Evolutionary conservation across 208 protist species (phyloP).

Genomic region (Vickermania ingenoplastis): DNA sequence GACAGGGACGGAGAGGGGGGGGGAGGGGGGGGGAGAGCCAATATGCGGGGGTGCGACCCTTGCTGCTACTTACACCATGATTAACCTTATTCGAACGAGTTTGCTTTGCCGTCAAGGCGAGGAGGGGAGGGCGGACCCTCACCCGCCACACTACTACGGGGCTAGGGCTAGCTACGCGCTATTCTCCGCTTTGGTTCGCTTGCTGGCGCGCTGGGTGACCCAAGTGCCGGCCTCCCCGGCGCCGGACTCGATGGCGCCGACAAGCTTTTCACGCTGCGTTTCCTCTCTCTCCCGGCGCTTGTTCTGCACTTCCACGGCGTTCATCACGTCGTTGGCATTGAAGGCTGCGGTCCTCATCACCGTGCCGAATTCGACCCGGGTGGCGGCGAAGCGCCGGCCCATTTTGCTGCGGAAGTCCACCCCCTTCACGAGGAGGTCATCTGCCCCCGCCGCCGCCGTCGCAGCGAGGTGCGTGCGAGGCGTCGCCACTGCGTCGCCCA

Average conservation of each 20-base stretch:
- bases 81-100: too few species aligned
- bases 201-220: conserved; percentile 7
- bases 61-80: too few species aligned
- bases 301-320: conserved; percentile 39
- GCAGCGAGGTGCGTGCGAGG: background rate
- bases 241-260: conserved; percentile 49
- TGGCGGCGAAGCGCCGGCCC: conserved; percentile 47
- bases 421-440: conserved; percentile 18
- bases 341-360: conserved; percentile 62
- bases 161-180: too few species aligned
- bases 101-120: too few species aligned
- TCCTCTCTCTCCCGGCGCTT: conserved; percentile 39
- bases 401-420: conserved; percentile 70
- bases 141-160: too few species aligned
- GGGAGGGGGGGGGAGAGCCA: too few species aligned
- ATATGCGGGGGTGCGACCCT: too few species aligned
- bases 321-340: conserved; percentile 45
- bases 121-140: too few species aligned
- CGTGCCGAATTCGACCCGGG: conserved; percentile 53
- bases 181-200: too few species aligned
- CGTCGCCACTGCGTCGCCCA: background rate
- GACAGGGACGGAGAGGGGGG: too few species aligned
- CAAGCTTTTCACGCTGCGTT: conserved; percentile 44
- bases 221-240: conserved; percentile 14
- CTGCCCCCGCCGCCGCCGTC: conserved; percentile 8